Evolutionary conservation across 2,329 filamentous ascomycete genomes (phyloP), one percentile per base, ranked within the genome.

Genomic region (Penicillium freii): DNA sequence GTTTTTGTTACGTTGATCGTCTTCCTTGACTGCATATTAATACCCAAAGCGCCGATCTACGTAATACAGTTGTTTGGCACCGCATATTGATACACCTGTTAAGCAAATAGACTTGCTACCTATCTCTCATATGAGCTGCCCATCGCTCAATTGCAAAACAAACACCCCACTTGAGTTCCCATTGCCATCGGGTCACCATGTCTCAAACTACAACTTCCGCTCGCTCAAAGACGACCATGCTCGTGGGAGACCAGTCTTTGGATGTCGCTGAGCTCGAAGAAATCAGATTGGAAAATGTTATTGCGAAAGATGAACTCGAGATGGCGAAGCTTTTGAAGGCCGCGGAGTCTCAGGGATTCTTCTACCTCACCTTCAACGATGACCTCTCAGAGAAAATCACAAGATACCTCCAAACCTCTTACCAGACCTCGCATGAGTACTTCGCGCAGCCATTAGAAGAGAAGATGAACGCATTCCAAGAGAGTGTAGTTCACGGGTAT

Each of bases 401-500:
- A 34, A 19, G 17, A 11, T 25, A 52, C 21, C 17, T 58, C 9
- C 17, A 43, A 29, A 59, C 43, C 38, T 33, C 15, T 17, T 61
- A 57, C 53, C 53, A 23, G 33, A 48, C 43, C 25, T 53, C n/a
- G 23, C 31, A 61, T 54, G 57, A 59, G 39, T 61, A 54, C 45
- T 61, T 61, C 25, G n/a, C 43, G 40, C 48, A 57, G n/a, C 40
- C 57, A 42, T 25, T 36, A 8, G 60, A 58, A 6, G 60, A 62
- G 46, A 62, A 62, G 44, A 60, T 60, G 54, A 55, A 55, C 38
- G 47, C 23, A 2, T 62, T 57, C 19, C 52, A 44, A 13, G 60
- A 60, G 23, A 51, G 15, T 51, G 39, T 58, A 8, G 46, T 52
- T 39, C 39, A 25, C 15, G 60, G 60, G 58, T 62, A 44, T 11